Percentiles rank a stretch among this genome's conserved stretches.
These are phyloP conservation scores for Botryosphaeria agaves DNA, from an alignment of 2,329 filamentous ascomycete species.

Conservation along the genomic window DNA sequence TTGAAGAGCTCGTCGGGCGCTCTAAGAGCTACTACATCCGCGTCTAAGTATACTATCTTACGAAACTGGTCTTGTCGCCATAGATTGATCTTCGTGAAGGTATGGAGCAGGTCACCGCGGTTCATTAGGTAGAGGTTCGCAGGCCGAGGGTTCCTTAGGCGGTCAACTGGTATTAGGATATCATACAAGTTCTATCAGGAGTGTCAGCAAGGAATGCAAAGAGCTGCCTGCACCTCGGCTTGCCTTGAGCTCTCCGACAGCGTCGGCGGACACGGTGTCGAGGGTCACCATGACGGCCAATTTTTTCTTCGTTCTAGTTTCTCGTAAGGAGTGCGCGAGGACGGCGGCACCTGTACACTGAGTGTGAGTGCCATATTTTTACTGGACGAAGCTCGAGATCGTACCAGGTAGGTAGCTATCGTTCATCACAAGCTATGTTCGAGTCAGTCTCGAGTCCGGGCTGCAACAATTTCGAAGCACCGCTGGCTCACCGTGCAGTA, in stretches of 20 bases:
- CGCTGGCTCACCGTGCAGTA: constrained; percentile 43
- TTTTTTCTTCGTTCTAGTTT: constrained; percentile 74
- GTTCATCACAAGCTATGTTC: constrained; percentile 64
- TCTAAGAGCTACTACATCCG: constrained; percentile 78
- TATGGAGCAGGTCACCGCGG: constrained; percentile 72
- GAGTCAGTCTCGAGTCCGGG: constrained; percentile 3
- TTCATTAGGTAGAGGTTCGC: constrained; percentile 85
- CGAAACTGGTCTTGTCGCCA: constrained; percentile 85
- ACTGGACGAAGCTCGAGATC: constrained; percentile 8
- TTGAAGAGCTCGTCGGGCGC: constrained; percentile 88
- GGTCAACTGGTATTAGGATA: constrained; percentile 69
- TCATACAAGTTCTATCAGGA: constrained; percentile 57
- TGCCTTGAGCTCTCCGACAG: constrained; percentile 64
- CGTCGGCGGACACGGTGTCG: constrained; percentile 58
- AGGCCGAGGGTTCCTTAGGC: constrained; percentile 58
- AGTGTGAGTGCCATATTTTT: constrained; percentile 4
- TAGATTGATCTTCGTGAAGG: constrained; percentile 90
- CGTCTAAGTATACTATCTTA: constrained; percentile 87
- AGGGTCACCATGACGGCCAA: constrained; percentile 70
- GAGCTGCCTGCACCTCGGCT: constrained; percentile 1
- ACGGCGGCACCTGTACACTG: constrained; percentile 62
- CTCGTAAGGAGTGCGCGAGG: constrained; percentile 82
- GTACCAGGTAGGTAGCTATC: constrained; percentile 85
- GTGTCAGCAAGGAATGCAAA: constrained; percentile 9
- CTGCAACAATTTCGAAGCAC: not conserved